Percentiles rank a stretch among this genome's conserved stretches.
These are phyloP conservation scores for Castanea mollissima DNA, from an alignment of 306 rosid genomes.

Conservation along the genomic window DNA sequence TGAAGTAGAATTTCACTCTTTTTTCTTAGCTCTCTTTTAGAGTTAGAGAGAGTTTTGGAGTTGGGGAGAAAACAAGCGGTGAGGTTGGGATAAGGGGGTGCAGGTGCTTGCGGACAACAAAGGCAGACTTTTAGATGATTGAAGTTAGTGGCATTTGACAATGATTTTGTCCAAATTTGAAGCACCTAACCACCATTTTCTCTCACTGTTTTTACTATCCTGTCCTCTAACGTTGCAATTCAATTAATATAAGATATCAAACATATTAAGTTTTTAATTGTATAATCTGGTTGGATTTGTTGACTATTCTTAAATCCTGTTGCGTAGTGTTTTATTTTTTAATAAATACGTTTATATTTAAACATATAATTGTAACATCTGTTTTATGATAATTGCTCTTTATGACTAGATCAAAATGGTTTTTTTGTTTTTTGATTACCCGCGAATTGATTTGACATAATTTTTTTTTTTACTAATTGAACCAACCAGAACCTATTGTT, in stretches of 20 bases:
- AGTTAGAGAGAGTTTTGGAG: conserved; percentile 3
- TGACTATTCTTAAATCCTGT: not conserved
- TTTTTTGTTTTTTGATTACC: too few relatives aligned
- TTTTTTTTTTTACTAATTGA: too few relatives aligned
- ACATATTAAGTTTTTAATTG: not conserved
- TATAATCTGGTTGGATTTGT: not conserved
- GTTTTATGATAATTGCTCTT: too few relatives aligned
- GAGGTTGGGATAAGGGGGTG: conserved; percentile 28
- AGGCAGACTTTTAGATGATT: conserved; percentile 47
- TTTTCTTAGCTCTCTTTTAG: not conserved
- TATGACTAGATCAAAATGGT: too few relatives aligned
- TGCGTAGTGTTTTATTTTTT: too few relatives aligned
- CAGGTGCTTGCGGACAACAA: conserved; percentile 52
- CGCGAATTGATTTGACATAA: too few relatives aligned
- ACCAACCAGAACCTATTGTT: too few relatives aligned
- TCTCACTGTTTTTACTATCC: conserved; percentile 1
- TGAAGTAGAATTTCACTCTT: conserved; percentile 12
- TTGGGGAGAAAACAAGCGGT: conserved; percentile 20
- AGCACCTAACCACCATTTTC: conserved; percentile 58
- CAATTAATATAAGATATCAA: conserved; percentile 21
- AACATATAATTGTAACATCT: fast-evolving
- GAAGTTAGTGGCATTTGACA: conserved; percentile 42
- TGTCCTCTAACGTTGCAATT: conserved; percentile 16
- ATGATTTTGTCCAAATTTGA: conserved; percentile 56
- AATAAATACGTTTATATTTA: too few relatives aligned